Base-by-base conservation (phyloP, 2,329 filamentous ascomycete genomes). In the Aspergillus proliferans region DNA sequence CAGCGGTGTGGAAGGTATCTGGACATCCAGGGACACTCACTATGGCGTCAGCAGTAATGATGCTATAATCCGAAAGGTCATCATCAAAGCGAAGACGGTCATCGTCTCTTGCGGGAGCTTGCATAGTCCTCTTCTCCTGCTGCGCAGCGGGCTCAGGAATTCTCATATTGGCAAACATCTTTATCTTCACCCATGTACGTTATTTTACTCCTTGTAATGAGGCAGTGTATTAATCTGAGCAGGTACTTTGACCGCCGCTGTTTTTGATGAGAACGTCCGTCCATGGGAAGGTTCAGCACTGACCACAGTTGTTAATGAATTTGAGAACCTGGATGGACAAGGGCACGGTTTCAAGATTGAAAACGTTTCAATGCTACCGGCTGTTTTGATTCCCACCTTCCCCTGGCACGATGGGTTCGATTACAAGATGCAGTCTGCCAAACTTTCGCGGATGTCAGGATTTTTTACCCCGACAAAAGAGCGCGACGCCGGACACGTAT, bases 261-360 rank as follows among this genome's bases (percentile, higher is more conserved):
- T 84, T 14, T 90, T 85, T 66, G 76, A 85, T 28, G 77, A 89
- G 51, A 83, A 87, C 33, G 77, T 84, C 18, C 78, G 76, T n/a
- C 83, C 83, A 1, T 88, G 85, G 84, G 83, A 83, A 77, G 86
- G 89, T 14, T 79, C 83, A 2, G 91, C 91, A 57, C 80, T 96
- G 50, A 96, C 91, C 0, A 80, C 82, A 3, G 84, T 91, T 15
- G 85, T 88, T 54, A 81, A 78, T 40, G 83, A 87, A 47, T 88
- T 91, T 58, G 87, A 94, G 55, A 86, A 96, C 58, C 76, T 91
- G 0, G 89, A 95, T 64, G 81, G 81, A 5, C 76, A 83, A 39
- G 88, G 89, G 49, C 88, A 96, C 59, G 92, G 92, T 36, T 77
- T 79, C 44, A 95, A 94, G 67, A 74, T 96, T 24, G 90, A 96